Percentiles rank a stretch among this genome's conserved stretches.
These are phyloP conservation scores for Claviceps capensis DNA, from an alignment of 2,329 filamentous ascomycete species.

Conservation along the genomic window DNA sequence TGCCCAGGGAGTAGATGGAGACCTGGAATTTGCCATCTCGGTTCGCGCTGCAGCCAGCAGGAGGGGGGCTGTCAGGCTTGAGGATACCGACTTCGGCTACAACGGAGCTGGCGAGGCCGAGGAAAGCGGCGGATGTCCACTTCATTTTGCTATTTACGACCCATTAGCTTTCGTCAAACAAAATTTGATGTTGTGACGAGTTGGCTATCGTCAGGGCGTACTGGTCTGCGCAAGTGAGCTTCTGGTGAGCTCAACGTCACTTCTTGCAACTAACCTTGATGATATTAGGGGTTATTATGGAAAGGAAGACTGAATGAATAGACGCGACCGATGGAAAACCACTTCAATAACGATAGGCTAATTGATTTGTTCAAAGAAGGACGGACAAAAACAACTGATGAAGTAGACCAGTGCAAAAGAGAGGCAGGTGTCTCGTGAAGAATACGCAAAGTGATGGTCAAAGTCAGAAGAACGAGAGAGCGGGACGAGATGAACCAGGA, in stretches of 20 bases:
- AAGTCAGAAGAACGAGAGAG: background rate
- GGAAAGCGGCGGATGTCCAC: constrained; percentile 13
- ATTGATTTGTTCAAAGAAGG: constrained; percentile 14
- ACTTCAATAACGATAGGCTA: constrained; percentile 3
- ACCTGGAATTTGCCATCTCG: constrained; percentile 45
- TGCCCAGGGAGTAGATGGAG: constrained; percentile 29
- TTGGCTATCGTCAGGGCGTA: background rate
- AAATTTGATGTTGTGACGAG: too few relatives aligned
- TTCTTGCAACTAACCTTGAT: constrained; percentile 1
- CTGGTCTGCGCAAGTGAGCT: background rate
- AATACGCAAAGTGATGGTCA: background rate
- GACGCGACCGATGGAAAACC: background rate
- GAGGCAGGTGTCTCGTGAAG: constrained; percentile 5
- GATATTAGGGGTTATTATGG: background rate
- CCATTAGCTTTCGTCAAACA: background rate
- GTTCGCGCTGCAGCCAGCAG: constrained; percentile 36
- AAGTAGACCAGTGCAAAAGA: constrained; percentile 1
- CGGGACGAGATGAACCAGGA: background rate
- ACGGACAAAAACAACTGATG: constrained; percentile 20
- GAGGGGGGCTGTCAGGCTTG: constrained; percentile 32
- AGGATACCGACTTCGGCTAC: constrained; percentile 30
- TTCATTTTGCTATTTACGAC: constrained; percentile 20
- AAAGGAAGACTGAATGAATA: background rate
- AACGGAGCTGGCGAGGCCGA: constrained; percentile 29
- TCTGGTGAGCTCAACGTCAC: background rate